A percentile compares a stretch with the other conserved stretches of the same genome.
phyloP scores from a whole-genome alignment of 2,329 filamentous ascomycete species.

The Thielaviopsis ethacetica region DNA sequence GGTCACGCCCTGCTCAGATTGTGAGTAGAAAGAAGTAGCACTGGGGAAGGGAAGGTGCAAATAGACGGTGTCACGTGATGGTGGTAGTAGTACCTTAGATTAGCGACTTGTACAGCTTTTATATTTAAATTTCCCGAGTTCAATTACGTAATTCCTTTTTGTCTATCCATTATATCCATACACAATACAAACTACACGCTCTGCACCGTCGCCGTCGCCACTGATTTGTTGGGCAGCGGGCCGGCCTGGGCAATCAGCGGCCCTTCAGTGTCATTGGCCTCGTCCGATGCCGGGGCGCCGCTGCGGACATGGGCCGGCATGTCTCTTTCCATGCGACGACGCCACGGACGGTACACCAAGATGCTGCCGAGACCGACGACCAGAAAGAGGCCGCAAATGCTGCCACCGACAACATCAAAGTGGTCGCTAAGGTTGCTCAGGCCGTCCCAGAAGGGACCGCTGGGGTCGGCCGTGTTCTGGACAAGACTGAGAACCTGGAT shows the following conservation, averaged over 20 bases:
- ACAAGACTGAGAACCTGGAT: slow-evolving; percentile 71
- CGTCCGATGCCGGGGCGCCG: background rate
- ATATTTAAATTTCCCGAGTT: too few species aligned
- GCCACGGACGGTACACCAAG: slow-evolving; percentile 65
- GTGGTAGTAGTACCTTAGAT: too few species aligned
- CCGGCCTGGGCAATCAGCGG: background rate
- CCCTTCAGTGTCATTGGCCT: slow-evolving; percentile 3
- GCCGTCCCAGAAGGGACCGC: slow-evolving; percentile 79
- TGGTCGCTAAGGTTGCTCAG: slow-evolving; percentile 60
- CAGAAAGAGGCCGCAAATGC: slow-evolving; percentile 73
- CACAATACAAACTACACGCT: background rate
- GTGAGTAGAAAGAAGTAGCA: too few species aligned
- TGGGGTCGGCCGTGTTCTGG: slow-evolving; percentile 55
- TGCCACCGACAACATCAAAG: slow-evolving; percentile 73
- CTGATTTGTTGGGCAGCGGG: slow-evolving; percentile 1
- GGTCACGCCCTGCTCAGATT: too few species aligned
- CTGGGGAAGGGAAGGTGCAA: too few species aligned
- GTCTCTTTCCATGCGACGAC: slow-evolving; percentile 28
- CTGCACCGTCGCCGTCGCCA: background rate
- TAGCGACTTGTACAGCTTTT: too few species aligned
- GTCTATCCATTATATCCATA: too few species aligned
- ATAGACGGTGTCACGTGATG: too few species aligned
- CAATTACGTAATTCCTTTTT: too few species aligned
- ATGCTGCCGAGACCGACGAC: slow-evolving; percentile 60
- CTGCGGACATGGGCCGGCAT: slow-evolving; percentile 13